These are phyloP conservation scores for Podospora bellae-mahoneyi DNA, from an alignment of 495 filamentous ascomycete genomes.

Conservation along the genomic window DNA sequence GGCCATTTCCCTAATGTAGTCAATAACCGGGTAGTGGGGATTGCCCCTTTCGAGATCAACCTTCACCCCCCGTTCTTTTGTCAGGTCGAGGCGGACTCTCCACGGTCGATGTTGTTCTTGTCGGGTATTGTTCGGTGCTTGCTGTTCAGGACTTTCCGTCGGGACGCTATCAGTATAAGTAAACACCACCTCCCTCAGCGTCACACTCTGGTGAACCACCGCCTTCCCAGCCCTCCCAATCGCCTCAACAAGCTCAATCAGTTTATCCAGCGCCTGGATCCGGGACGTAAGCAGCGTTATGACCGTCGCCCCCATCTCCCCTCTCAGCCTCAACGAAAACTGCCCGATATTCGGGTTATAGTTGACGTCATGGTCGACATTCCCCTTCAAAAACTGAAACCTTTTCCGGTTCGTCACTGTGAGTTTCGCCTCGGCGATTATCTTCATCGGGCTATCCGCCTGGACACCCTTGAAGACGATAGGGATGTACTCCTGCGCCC, in stretches of 20 bases:
- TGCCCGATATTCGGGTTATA: slow-evolving; percentile 55
- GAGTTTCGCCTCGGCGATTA: slow-evolving; percentile 33
- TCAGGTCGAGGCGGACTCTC: slow-evolving; percentile 41
- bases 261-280: slow-evolving; percentile 57
- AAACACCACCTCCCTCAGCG: slow-evolving; percentile 61
- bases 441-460: slow-evolving; percentile 10
- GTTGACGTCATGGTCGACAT: slow-evolving; percentile 55
- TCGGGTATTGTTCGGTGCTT: neutral
- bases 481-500: slow-evolving; percentile 54
- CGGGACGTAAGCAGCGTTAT: slow-evolving; percentile 53
- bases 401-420: slow-evolving; percentile 35
- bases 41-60: slow-evolving; percentile 60
- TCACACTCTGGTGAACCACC: slow-evolving; percentile 52
- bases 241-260: slow-evolving; percentile 63
- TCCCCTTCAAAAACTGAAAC: slow-evolving; percentile 48
- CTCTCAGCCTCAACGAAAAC: slow-evolving; percentile 57
- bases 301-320: slow-evolving; percentile 54
- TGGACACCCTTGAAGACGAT: slow-evolving; percentile 50
- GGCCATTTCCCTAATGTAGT: slow-evolving; percentile 58
- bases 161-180: slow-evolving; percentile 46
- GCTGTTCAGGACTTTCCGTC: neutral
- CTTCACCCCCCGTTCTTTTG: slow-evolving; percentile 31
- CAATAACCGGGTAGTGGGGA: slow-evolving; percentile 71
- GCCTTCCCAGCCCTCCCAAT: slow-evolving; percentile 50
- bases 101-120: slow-evolving; percentile 25